These are phyloP conservation scores for Penicillium coprophilum DNA, from an alignment of 495 filamentous ascomycete species.

Conservation along the genomic window DNA sequence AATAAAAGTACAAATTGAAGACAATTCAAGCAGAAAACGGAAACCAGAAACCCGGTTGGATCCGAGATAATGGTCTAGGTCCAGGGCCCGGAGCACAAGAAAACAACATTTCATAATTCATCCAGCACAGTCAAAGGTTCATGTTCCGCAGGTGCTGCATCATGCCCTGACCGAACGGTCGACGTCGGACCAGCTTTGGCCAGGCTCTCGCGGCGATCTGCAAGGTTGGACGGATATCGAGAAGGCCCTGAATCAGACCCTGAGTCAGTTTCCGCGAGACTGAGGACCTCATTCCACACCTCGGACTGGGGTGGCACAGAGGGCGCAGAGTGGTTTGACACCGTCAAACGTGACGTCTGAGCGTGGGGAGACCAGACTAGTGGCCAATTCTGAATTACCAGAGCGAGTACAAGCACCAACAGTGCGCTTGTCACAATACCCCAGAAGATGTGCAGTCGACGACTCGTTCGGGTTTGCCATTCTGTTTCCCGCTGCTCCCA, in stretches of 20 bases:
- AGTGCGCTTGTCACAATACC: conserved; percentile 41
- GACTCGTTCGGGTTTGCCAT: conserved; percentile 68
- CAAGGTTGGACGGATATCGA: conserved; percentile 25
- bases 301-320: conserved; percentile 4
- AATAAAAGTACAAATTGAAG: conserved; percentile 16
- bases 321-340: conserved; percentile 8
- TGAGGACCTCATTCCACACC: conserved; percentile 12
- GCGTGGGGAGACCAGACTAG: conserved; percentile 4
- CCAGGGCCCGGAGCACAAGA: not conserved
- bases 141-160: conserved; percentile 17
- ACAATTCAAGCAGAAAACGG: conserved; percentile 5
- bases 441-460: conserved; percentile 63
- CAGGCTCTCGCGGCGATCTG: conserved; percentile 23
- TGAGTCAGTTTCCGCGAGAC: not conserved
- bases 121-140: conserved; percentile 38
- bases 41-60: not conserved
- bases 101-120: conserved; percentile 30
- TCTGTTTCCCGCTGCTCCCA: conserved; percentile 72
- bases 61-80: not conserved
- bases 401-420: conserved; percentile 43
- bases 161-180: conserved; percentile 1
- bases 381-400: conserved; percentile 41
- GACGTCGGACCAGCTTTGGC: conserved; percentile 9
- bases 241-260: conserved; percentile 5
- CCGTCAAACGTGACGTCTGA: not conserved